Evolutionary conservation across 805 yeast species (phyloP).

Genomic region (Suhomyces emberorum): DNA sequence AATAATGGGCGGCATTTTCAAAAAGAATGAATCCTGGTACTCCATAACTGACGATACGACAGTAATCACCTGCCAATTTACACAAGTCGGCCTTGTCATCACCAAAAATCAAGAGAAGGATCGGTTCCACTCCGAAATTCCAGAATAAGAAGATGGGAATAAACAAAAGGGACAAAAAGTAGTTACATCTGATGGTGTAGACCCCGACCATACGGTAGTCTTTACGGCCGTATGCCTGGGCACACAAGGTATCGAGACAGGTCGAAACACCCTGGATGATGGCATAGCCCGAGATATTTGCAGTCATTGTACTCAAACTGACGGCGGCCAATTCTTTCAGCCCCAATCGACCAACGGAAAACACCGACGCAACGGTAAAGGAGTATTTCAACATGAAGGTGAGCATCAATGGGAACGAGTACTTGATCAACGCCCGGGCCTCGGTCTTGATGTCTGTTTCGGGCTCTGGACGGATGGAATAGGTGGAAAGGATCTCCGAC

Average conservation of each 20-base stretch:
- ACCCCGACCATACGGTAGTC: slow-evolving; percentile 65
- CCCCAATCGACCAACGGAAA: slow-evolving; percentile 74
- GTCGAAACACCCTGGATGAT: slow-evolving; percentile 78
- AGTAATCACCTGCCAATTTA: slow-evolving; percentile 54
- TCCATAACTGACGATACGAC: slow-evolving; percentile 56
- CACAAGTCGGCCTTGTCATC: slow-evolving; percentile 27
- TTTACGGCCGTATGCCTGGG: slow-evolving; percentile 72
- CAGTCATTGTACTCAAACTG: slow-evolving; percentile 72
- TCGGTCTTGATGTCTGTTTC: slow-evolving; percentile 41
- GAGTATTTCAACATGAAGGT: slow-evolving; percentile 73
- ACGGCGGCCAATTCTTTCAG: slow-evolving; percentile 72
- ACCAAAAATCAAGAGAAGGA: slow-evolving; percentile 31
- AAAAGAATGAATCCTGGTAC: slow-evolving; percentile 72
- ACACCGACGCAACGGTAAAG: slow-evolving; percentile 70
- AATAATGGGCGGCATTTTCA: slow-evolving; percentile 68
- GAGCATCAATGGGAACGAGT: slow-evolving; percentile 56
- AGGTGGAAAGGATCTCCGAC: slow-evolving; percentile 23
- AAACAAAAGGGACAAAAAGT: slow-evolving; percentile 48
- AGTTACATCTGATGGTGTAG: slow-evolving; percentile 64
- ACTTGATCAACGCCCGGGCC: slow-evolving; percentile 32
- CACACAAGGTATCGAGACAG: slow-evolving; percentile 71
- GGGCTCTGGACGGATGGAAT: slow-evolving; percentile 37
- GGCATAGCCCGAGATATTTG: slow-evolving; percentile 72
- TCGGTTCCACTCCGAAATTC: slow-evolving; percentile 52
- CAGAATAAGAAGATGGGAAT: slow-evolving; percentile 59